Evolutionary conservation across 306 rosid species (phyloP), one percentile per base, ranked within the genome.

Genomic region (Sindora glabra): DNA sequence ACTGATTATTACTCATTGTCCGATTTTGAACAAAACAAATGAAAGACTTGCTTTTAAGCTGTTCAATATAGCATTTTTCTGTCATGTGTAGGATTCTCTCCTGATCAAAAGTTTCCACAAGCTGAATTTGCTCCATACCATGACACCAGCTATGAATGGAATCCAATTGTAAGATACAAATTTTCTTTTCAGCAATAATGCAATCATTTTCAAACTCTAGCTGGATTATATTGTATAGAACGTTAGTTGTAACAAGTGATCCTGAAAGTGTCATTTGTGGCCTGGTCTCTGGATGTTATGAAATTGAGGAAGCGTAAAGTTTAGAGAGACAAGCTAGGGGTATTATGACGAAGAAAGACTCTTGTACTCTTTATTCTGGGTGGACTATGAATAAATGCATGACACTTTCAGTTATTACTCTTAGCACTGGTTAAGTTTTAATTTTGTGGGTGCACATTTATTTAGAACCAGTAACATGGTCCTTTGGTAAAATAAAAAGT

Each of bases 51-150:
- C 30, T 42, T 48, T 29, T 37, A 56, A 62, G 63, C 48, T 67
- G 63, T 75, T 76, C 50, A 52, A 38, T 5, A 15, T 74, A 71
- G 39, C 49, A 3, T 65, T 56, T 55, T 50, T 60, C 23, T 55
- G 66, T 68, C 54, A 27, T 10, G 15, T 70, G 74, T 78, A 90
- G 97, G 89, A 57, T 87, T 87, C 67, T 90, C 96, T 77, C 97
- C 96, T 0, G 89, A 85, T 48, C 68, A 37, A 19, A 90, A 81
- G 84, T 90, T 87, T 76, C 97, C 97, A 10, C 97, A 73, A 75
- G 85, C 77, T 61, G 78, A 79, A 64, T 90, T 83, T 56, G 71
- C 95, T 67, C 86, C 91, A 63, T 87, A 90, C 70, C 62, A 51
- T 57, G 75, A 70, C 62, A 66, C 52, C 62, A 68, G 79, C 82